Conservation (phyloP, 2,329 filamentous ascomycete genomes). For the Exophiala dermatitidis region DNA sequence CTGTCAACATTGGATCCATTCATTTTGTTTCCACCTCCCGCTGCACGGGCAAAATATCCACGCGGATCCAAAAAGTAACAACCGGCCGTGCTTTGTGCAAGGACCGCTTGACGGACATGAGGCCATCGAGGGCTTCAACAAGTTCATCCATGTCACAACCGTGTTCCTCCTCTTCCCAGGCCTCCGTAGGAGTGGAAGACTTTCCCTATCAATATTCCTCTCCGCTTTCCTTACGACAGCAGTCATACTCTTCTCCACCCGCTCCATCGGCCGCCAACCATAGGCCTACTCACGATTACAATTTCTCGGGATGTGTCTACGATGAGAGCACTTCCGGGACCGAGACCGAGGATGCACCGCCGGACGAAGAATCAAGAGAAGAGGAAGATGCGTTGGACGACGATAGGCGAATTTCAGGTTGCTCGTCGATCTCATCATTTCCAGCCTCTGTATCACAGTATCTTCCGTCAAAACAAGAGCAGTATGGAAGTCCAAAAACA, state of each 20-base stretch:
- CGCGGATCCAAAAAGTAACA: neutral
- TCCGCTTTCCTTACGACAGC: conserved; percentile 21
- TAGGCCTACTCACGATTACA: conserved; percentile 15
- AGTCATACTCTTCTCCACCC: conserved; percentile 11
- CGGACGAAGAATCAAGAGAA: neutral
- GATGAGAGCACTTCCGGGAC: conserved; percentile 10
- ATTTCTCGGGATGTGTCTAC: conserved; percentile 18
- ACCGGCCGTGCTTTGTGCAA: conserved; percentile 5
- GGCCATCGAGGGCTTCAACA: neutral
- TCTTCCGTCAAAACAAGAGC: conserved; percentile 6
- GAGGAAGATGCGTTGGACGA: conserved; percentile 5
- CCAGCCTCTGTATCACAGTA: conserved; percentile 23
- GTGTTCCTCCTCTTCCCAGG: neutral
- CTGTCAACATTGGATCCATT: neutral
- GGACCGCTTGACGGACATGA: neutral
- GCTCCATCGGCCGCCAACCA: conserved; percentile 5
- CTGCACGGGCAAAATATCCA: neutral
- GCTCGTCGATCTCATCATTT: conserved; percentile 27
- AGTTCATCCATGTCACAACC: neutral
- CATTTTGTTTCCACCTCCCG: neutral
- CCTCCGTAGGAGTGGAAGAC: conserved; percentile 3
- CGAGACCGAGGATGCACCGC: conserved; percentile 9
- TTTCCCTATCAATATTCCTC: conserved; percentile 21
- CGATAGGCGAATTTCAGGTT: conserved; percentile 14
- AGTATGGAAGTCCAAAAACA: conserved; percentile 13